Evolutionary conservation across 495 filamentous ascomycete genomes (phyloP).

Genomic region (Astrothelium subdiscretum): DNA sequence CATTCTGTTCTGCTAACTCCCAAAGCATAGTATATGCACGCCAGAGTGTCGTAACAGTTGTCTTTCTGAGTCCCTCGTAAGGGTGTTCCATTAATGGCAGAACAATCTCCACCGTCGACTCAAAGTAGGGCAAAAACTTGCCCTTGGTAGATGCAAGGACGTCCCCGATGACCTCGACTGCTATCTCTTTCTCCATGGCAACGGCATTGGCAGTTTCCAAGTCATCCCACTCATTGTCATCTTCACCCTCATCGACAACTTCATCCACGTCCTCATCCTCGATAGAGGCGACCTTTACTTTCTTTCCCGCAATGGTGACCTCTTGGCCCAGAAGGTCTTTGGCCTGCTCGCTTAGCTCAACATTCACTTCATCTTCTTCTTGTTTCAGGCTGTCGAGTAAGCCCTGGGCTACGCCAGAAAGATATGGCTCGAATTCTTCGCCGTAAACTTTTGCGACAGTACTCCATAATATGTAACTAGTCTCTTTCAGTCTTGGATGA

Average conservation of each 20-base stretch:
- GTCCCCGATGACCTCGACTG: constrained; percentile 87
- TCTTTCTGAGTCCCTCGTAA: constrained; percentile 90
- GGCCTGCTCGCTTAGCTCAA: constrained; percentile 65
- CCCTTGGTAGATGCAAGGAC: constrained; percentile 72
- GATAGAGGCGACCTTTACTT: constrained; percentile 59
- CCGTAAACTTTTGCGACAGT: constrained; percentile 88
- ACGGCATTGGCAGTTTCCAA: constrained; percentile 69
- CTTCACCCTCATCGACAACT: constrained; percentile 37
- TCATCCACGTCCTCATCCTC: constrained; percentile 27
- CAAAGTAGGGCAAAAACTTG: constrained; percentile 73
- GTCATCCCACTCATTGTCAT: constrained; percentile 75
- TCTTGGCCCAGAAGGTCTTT: constrained; percentile 67
- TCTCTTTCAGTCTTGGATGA: constrained; percentile 83
- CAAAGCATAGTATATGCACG: constrained; percentile 87
- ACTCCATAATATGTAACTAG: constrained; percentile 93
- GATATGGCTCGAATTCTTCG: constrained; percentile 78
- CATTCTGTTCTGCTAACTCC: constrained; percentile 68
- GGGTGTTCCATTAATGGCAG: constrained; percentile 70
- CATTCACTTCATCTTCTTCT: constrained; percentile 75
- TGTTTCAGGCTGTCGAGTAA: constrained; percentile 78
- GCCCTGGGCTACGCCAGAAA: constrained; percentile 73
- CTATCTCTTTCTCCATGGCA: constrained; percentile 94
- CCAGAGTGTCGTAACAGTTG: constrained; percentile 81
- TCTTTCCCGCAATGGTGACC: constrained; percentile 66
- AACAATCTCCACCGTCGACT: constrained; percentile 76